phyloP scores from a whole-genome alignment of 2,329 filamentous ascomycete species.

The Pestalotiopsis sp. region DNA sequence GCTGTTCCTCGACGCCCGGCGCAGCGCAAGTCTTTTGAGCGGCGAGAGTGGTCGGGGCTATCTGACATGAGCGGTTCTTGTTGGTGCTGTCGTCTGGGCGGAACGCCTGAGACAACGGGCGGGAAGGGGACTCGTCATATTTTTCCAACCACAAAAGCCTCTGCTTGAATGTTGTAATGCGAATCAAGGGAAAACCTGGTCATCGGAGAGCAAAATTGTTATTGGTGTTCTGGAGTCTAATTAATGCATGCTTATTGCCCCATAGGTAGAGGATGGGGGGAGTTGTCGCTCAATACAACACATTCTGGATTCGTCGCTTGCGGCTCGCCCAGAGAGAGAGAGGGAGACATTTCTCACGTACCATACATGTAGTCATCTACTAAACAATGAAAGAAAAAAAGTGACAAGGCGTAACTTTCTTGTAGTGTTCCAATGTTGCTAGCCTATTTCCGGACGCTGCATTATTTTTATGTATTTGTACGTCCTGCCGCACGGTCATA shows the following conservation, averaged over 20 bases:
- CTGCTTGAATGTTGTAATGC: slow-evolving; percentile 10
- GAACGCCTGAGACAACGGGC: slow-evolving; percentile 22
- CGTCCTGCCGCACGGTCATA: not conserved
- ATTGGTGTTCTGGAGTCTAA: slow-evolving; percentile 26
- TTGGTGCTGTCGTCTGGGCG: slow-evolving; percentile 2
- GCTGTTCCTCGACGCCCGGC: slow-evolving; percentile 79
- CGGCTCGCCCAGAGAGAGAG: slow-evolving; percentile 15
- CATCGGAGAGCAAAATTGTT: slow-evolving; percentile 11
- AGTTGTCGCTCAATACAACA: slow-evolving; percentile 17
- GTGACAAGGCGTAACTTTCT: slow-evolving; percentile 19
- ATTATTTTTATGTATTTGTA: slow-evolving; percentile 33
- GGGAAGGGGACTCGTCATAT: slow-evolving; percentile 19
- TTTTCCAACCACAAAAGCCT: slow-evolving; percentile 28
- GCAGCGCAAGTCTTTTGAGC: slow-evolving; percentile 72
- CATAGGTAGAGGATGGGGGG: slow-evolving; percentile 7
- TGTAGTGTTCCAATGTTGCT: slow-evolving; percentile 11
- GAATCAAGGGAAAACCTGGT: slow-evolving; percentile 14
- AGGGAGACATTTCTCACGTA: slow-evolving; percentile 19
- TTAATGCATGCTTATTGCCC: slow-evolving; percentile 7
- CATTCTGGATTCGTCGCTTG: slow-evolving; percentile 21
- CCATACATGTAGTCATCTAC: slow-evolving; percentile 16
- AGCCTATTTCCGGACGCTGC: slow-evolving; percentile 34
- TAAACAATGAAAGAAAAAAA: slow-evolving; percentile 18
- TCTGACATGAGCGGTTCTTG: slow-evolving; percentile 51
- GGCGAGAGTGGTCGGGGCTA: slow-evolving; percentile 66